Percentiles rank a stretch among this genome's conserved stretches.
Evolutionary conservation across 331 rosid genomes (phyloP).

Genomic region (Quercus lobata): DNA sequence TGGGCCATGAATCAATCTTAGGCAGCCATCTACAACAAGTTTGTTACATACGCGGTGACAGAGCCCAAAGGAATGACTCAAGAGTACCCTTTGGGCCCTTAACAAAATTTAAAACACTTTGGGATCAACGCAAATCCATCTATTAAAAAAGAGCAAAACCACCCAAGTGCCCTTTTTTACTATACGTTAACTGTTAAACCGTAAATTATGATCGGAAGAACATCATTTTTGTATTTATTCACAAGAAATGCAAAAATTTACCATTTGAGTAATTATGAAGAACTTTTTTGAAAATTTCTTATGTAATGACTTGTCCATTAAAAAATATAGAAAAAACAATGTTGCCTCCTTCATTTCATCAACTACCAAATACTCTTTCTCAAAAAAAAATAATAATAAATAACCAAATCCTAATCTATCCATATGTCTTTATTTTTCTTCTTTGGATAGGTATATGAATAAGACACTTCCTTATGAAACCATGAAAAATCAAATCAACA

Average conservation of each 20-base stretch:
- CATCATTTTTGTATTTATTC: too few relatives aligned
- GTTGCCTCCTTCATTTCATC: too few relatives aligned
- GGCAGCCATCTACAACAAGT: neutral
- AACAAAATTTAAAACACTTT: neutral
- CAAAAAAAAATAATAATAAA: too few relatives aligned
- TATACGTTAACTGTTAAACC: accelerated
- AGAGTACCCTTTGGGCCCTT: neutral
- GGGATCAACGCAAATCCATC: neutral
- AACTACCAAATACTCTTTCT: neutral
- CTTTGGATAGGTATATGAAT: neutral
- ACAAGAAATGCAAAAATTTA: accelerated
- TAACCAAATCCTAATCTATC: neutral
- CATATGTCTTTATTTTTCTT: neutral
- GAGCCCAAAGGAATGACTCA: neutral
- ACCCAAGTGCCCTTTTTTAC: too few relatives aligned
- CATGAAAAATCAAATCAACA: neutral
- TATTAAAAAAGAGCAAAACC: neutral
- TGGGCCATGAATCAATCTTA: neutral
- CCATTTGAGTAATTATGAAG: too few relatives aligned
- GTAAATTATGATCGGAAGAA: accelerated
- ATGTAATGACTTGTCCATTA: too few relatives aligned
- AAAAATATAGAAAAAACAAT: too few relatives aligned
- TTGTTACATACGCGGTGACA: neutral
- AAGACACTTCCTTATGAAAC: neutral
- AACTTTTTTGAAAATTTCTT: too few relatives aligned